Evolutionary conservation across 352 stramenopile species (phyloP), one percentile per base, ranked within the genome.

Genomic region (Phytophthora litchii): DNA sequence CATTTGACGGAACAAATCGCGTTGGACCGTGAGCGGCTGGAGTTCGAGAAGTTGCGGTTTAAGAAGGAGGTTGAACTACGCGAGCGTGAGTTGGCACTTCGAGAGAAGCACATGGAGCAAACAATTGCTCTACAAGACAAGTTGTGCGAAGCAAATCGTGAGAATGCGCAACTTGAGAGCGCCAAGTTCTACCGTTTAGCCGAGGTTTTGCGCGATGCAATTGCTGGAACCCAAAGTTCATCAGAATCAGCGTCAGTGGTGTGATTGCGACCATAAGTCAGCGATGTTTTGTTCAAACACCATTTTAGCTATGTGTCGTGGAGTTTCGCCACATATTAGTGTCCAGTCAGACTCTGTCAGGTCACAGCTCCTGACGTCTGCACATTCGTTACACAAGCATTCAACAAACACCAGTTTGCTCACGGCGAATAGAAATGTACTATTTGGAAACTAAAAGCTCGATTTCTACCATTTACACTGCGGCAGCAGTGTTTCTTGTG

Each of bases 11-110:
- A 91, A 57, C 80, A 89, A 36, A 75, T 93, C 3, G 71, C 78
- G 31, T 64, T 93, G 25, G 80, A 91, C 36, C 84, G 77, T 35
- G 80, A 93, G 54, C 76, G 77, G 0, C 59, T 93, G 16, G 82
- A 86, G 49, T 91, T 91, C 42, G 80, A 89, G 14, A 90, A 89
- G 43, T 51, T 68, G 43, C 78, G 80, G 35, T 89, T 90, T 54
- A 83, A 89, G 53, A 90, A 89, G 53, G 72, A 91, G 54, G 73
- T 88, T 14, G 84, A 91, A 44, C 70, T 91, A 11, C 78, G 77
- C 12, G 83, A 92, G 40, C 79, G 79, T 16, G 81, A 90, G 23
- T 49, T 91, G 4, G 74, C 74, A 9, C 67, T 88, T 47, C 76
- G 76, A 44, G 74, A 88, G 32, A 84, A 87, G 58, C 71, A 83